phyloP scores from a whole-genome alignment of 805 yeast genomes.

The Kodamaea lidongshanica region DNA sequence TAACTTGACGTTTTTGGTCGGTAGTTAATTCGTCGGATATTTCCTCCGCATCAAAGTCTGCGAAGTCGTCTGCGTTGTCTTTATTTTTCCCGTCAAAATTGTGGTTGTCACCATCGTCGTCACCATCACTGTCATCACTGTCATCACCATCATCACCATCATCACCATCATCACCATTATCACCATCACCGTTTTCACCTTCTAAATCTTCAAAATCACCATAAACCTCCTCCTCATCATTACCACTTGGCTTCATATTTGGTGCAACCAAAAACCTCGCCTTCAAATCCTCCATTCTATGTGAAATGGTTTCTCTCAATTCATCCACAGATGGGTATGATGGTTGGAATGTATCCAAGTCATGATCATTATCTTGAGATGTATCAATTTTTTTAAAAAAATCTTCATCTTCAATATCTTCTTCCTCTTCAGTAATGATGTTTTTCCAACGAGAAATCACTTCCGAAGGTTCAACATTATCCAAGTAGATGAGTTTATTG shows the following conservation, averaged over 20 bases:
- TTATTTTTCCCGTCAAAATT: constrained; percentile 44
- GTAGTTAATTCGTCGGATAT: constrained; percentile 47
- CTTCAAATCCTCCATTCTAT: constrained; percentile 38
- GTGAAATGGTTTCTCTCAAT: constrained; percentile 36
- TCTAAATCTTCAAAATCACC: constrained; percentile 41
- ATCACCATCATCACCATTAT: constrained; percentile 23
- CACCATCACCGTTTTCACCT: constrained; percentile 17
- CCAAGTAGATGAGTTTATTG: constrained; percentile 72
- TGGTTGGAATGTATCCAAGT: constrained; percentile 35
- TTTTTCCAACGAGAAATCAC: constrained; percentile 67
- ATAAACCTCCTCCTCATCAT: constrained; percentile 23
- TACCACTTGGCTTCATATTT: constrained; percentile 24
- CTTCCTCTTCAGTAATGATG: constrained; percentile 41
- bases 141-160: constrained; percentile 20
- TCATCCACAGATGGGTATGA: constrained; percentile 35
- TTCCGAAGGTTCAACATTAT: constrained; percentile 67
- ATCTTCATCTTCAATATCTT: constrained; percentile 39
- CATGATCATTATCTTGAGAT: constrained; percentile 19
- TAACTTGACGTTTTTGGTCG: constrained; percentile 70
- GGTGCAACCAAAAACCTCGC: constrained; percentile 53
- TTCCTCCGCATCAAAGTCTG: constrained; percentile 32
- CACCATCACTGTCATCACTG: constrained; percentile 23
- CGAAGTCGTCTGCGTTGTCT: constrained; percentile 37
- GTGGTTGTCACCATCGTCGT: constrained; percentile 34
- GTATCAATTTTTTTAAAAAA: constrained; percentile 49